Percentiles rank a stretch among this genome's conserved stretches.
These are phyloP conservation scores for Leccinum subgranulosum DNA, from an alignment of 768 basidiomycete genomes.

Conservation along the genomic window DNA sequence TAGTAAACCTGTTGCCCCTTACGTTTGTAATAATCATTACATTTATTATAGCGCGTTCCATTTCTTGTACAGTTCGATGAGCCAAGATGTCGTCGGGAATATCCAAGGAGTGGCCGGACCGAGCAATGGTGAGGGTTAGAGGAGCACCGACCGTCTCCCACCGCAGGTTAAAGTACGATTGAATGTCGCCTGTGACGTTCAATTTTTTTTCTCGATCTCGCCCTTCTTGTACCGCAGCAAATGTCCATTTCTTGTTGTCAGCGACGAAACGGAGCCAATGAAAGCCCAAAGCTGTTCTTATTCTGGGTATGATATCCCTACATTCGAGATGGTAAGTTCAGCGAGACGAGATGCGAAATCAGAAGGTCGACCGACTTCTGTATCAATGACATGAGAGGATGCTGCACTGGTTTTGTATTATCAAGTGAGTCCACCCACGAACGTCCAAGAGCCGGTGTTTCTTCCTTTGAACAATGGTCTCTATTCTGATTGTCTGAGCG, in stretches of 20 bases:
- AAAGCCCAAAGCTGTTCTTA: not conserved
- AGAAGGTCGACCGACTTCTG: not conserved
- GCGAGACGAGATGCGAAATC: not conserved
- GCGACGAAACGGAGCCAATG: not conserved
- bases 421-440: not conserved
- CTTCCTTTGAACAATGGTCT: not conserved
- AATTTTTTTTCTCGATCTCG: not conserved
- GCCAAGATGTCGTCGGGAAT: not conserved
- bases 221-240: not conserved
- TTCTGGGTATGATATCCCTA: not conserved
- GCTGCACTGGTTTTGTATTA: not conserved
- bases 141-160: not conserved
- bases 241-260: not conserved
- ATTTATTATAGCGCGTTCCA: not conserved
- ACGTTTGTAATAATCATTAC: not conserved
- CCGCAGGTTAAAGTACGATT: not conserved
- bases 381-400: not conserved
- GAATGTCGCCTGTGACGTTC: not conserved
- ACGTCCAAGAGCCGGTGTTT: not conserved
- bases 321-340: not conserved
- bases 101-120: not conserved
- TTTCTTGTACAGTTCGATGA: not conserved
- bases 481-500: not conserved
- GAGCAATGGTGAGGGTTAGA: not conserved
- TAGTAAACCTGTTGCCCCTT: not conserved